Evolutionary conservation across 805 yeast species (phyloP), one percentile per base, ranked within the genome.

Genomic region (Sugiyamaella floridensis): DNA sequence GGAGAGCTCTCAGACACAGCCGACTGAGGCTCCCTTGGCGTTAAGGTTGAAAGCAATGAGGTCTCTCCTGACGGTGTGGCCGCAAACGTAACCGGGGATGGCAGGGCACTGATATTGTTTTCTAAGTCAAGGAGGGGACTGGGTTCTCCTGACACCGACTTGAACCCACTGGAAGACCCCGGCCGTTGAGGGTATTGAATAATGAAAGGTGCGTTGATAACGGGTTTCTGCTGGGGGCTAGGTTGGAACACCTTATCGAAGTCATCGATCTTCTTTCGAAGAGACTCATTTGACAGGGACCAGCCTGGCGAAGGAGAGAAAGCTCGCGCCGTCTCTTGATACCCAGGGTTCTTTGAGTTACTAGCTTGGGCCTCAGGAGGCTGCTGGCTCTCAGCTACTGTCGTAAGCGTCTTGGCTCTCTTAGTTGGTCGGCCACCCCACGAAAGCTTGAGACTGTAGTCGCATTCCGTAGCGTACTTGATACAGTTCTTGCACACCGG

Each of bases 401-500:
- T 43, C 32, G 28, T 26, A 19, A 9, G 10, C 43, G 34, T 32
- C 42, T 40, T 26, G 20, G 26, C 22, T 18, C 22, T 20, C 14
- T 67, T 57, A 71, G 63, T 62, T 78, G 87, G 87, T 47, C 89
- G 67, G 0, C 90, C 90, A 16, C 88, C 89, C 92, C 92, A 86
- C 0, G 80, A 76, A 32, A 85, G 69, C 55, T 75, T 78, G 9
- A 85, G 60, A 3, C 82, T 71, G 58, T 85, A 86, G 61, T 84
- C 89, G 66, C 93, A 85, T 1, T 59, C 54, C 9, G 60, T 51
- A 0, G 68, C 66, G 1, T 75, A 66, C 55, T 77, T 80, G 1
- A 61, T 42, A 63, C 95, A 86, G 53, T 76, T 73, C 0, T 75
- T 60, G 60, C 95, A 86, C 0, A 61, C 55, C 0, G 93, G 93